These are phyloP conservation scores for Plasmopara viticola DNA, from an alignment of 352 stramenopile genomes.

Conservation along the genomic window DNA sequence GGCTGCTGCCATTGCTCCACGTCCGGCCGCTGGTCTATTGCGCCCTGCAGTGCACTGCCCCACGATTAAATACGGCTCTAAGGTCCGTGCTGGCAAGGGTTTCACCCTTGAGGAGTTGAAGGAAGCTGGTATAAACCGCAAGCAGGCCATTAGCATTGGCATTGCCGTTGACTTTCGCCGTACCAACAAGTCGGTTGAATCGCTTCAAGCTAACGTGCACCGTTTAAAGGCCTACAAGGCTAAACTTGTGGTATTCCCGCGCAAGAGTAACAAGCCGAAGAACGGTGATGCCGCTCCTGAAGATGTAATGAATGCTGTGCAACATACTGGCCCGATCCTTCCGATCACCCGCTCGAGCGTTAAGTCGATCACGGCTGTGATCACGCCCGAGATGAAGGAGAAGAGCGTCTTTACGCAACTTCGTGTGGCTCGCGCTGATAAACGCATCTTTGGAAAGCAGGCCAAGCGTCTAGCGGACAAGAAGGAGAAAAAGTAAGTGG, in stretches of 20 bases:
- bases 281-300: slow-evolving; percentile 88
- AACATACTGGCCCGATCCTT: slow-evolving; percentile 81
- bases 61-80: slow-evolving; percentile 98
- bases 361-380: slow-evolving; percentile 73
- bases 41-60: slow-evolving; percentile 97
- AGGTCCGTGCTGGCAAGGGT: slow-evolving; percentile 95
- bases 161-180: slow-evolving; percentile 98
- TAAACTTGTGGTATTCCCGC: slow-evolving; percentile 98
- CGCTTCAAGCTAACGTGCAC: slow-evolving; percentile 95
- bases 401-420: slow-evolving; percentile 76
- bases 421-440: slow-evolving; percentile 78
- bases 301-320: slow-evolving; percentile 89
- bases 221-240: slow-evolving; percentile 98
- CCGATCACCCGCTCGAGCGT: slow-evolving; percentile 68
- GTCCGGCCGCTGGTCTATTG: slow-evolving; percentile 93
- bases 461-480: slow-evolving; percentile 88
- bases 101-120: slow-evolving; percentile 99
- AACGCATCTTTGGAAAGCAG: slow-evolving; percentile 84
- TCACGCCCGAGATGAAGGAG: slow-evolving; percentile 87
- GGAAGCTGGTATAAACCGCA: slow-evolving; percentile 93
- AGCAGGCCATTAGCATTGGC: slow-evolving; percentile 95
- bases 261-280: slow-evolving; percentile 95
- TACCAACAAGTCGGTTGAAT: slow-evolving; percentile 97
- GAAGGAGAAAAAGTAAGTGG: slow-evolving; percentile 77
- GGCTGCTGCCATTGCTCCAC: slow-evolving; percentile 95